A percentile compares a stretch with the other conserved stretches of the same genome.
These are phyloP conservation scores for Hypoxylon cercidicola DNA, from an alignment of 495 filamentous ascomycete species.

Conservation along the genomic window DNA sequence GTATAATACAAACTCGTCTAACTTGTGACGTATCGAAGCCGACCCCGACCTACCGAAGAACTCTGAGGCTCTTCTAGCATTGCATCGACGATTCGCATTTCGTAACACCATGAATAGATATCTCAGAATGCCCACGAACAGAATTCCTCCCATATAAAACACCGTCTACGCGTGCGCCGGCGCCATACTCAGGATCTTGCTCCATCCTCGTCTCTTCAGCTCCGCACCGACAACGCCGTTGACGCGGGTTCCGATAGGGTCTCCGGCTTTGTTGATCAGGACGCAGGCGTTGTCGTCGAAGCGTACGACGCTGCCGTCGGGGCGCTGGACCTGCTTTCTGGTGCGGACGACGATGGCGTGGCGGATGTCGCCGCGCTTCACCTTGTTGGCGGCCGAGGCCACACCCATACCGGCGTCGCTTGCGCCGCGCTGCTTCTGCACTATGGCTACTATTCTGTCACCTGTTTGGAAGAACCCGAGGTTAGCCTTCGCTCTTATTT, in stretches of 20 bases:
- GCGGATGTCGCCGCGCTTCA: conserved; percentile 94
- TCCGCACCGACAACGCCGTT: conserved; percentile 91
- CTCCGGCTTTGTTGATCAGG: conserved; percentile 94
- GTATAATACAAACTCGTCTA: conserved; percentile 38
- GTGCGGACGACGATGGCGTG: conserved; percentile 97
- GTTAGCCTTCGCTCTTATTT: conserved; percentile 8
- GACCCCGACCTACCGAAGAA: neutral
- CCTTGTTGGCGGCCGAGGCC: conserved; percentile 81
- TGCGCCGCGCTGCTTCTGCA: conserved; percentile 87
- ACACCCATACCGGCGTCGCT: conserved; percentile 63
- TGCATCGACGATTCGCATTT: neutral
- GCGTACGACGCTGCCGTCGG: conserved; percentile 86
- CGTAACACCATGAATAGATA: neutral
- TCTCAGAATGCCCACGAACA: neutral
- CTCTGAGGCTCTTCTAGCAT: neutral
- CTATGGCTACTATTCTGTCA: conserved; percentile 96
- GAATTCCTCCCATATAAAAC: neutral
- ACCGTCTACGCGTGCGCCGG: conserved; percentile 82
- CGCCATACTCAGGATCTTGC: conserved; percentile 95
- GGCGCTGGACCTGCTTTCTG: conserved; percentile 82
- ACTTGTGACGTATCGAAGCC: conserved; percentile 4
- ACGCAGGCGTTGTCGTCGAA: conserved; percentile 99
- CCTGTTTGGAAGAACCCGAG: conserved; percentile 62
- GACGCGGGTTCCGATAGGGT: conserved; percentile 92
- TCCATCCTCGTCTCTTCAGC: conserved; percentile 89